Evolutionary conservation across 2,329 filamentous ascomycete species (phyloP), one percentile per base, ranked within the genome.

Genomic region (Fusarium phyllophilum): DNA sequence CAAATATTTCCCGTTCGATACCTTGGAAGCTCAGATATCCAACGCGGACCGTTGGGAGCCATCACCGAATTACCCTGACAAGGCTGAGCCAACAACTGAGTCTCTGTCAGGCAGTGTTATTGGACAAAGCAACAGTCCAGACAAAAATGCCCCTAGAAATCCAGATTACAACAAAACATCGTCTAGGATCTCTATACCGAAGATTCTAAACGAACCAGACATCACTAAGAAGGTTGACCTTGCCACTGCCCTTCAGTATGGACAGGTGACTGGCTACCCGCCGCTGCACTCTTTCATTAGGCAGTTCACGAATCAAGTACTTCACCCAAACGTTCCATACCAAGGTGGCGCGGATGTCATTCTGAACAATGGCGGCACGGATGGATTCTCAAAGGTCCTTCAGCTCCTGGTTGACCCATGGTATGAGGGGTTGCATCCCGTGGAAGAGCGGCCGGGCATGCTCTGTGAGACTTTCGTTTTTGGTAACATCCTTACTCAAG

Each of bases 1-100:
- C 44, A 88, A 89, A 66, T 94, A 94, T 84, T 98, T 98, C 79
- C 95, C 95, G 14, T 97, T 93, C 82, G 95, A 98, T 78, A 96
- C 94, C 2, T 90, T 98, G 72, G 94, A 97, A 83, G 94, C 95
- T 45, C 91, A 92, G 74, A 90, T 92, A 70, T 49, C 94, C 94
- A 38, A 89, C 89, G 70, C 91, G 94, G 86, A 92, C 73, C 89
- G 95, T 81, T 96, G 93, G 87, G 87, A 89, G 39, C 92, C 92
- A 3, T 91, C 91, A 17, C 89, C 90, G 42, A 93, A 92, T 80
- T 84, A 86, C 52, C 89, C 90, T 14, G 59, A 52, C 11, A 38
- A 70, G 15, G 80, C 79, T 58, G 75, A 59, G 33, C 78, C 36
- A 22, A n/a, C 36, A 44, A 39, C 29, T 12, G 34, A 65, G 51